Percentiles rank a stretch among this genome's conserved stretches.
phyloP scores from a whole-genome alignment of 2,329 filamentous ascomycete genomes.

The Diaporthe amygdali region DNA sequence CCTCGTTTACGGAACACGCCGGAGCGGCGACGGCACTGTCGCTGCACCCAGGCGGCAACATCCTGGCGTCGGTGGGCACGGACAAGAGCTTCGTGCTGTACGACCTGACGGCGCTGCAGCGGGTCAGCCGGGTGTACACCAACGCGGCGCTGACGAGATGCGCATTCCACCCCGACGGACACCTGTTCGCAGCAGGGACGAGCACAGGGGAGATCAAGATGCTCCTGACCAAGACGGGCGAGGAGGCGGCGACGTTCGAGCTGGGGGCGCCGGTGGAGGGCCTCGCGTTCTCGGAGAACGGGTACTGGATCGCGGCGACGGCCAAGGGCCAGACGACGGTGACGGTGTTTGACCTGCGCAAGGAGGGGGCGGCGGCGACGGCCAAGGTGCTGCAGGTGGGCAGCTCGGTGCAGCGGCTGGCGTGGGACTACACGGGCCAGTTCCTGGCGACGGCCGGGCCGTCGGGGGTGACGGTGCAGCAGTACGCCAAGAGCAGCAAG shows the following conservation, averaged over 20 bases:
- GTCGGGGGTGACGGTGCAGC: constrained; percentile 83
- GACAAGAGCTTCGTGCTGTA: constrained; percentile 96
- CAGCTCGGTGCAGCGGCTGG: constrained; percentile 74
- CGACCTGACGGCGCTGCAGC: constrained; percentile 71
- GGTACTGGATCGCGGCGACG: constrained; percentile 90
- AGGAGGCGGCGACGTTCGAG: constrained; percentile 76
- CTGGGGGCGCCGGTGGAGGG: constrained; percentile 74
- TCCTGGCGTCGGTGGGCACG: constrained; percentile 84
- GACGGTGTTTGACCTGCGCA: constrained; percentile 90
- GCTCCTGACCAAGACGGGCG: constrained; percentile 83
- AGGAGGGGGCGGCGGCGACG: constrained; percentile 80
- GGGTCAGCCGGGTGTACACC: constrained; percentile 79
- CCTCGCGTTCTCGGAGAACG: constrained; percentile 92
- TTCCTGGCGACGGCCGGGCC: constrained; percentile 84
- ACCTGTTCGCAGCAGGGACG: constrained; percentile 87
- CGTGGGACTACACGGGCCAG: constrained; percentile 95
- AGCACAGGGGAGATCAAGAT: constrained; percentile 81
- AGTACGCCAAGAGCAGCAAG: constrained; percentile 87
- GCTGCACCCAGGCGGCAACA: constrained; percentile 80
- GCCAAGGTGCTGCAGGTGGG: constrained; percentile 89
- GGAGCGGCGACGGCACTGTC: constrained; percentile 80
- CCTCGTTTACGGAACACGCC: constrained; percentile 79
- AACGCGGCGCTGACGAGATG: constrained; percentile 77
- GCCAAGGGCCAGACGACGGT: constrained; percentile 79
- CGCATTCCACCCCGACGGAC: constrained; percentile 95